Evolutionary conservation across 2,329 filamentous ascomycete species (phyloP), one percentile per base, ranked within the genome.

Genomic region (Penicillium sp.): DNA sequence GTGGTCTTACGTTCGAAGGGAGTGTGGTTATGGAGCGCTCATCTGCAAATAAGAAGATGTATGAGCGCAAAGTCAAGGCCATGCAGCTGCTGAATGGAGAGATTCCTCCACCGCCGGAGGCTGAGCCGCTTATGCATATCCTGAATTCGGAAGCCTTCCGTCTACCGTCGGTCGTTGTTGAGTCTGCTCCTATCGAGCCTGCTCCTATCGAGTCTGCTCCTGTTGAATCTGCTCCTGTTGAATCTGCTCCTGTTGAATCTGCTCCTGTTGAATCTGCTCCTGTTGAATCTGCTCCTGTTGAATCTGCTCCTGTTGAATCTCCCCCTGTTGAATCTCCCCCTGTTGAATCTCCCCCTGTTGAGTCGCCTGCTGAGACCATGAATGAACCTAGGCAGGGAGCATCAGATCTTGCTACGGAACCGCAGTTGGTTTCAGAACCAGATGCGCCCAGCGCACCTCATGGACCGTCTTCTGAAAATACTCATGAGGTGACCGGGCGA

Each of bases 41-140:
- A 69, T 89, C 95, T 68, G 91, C 91, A 55, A 97, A 97, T 67
- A 85, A 91, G 72, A 95, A 94, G 73, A 79, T 98, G 46, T 98
- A 98, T 68, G 86, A 88, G 47, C 79, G 84, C 40, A 81, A 85
- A 50, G 79, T 86, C 68, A 90, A 86, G 4, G 91, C 90, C 14
- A 74, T 77, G 49, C 84, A 94, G 64, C 78, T 97, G 31, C 78
- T 97, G 23, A 80, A 78, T 44, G 93, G 91, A n/a, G 75, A 79
- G 23, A 80, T 96, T 18, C 77, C 81, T 23, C 80, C 89, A 0
- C 90, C 93, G 1, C 80, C 84, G 0, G 84, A 87, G 51, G 88
- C 89, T 2, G 85, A 86, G 31, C 85, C 89, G 6, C 79, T 98
- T 40, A 85, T 94, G 80, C 78, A 77, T 52, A 79, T 96, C 3